Evolutionary conservation across 2,329 filamentous ascomycete genomes (phyloP), one percentile per base, ranked within the genome.

Genomic region (Aureobasidium subglaciale): DNA sequence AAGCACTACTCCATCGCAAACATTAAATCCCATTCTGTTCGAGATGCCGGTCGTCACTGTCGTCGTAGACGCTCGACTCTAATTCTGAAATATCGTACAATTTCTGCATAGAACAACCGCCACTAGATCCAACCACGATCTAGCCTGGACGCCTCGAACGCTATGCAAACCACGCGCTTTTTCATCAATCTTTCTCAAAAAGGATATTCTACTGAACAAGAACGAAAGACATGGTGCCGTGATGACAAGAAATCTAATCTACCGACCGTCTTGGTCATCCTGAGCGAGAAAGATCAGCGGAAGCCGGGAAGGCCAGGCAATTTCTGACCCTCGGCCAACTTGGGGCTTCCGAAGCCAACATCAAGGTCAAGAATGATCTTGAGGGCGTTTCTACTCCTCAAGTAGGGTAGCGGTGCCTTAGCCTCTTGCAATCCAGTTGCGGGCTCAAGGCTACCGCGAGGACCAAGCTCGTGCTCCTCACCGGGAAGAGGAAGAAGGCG

Each of bases 321-420:
- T 9, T 40, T 48, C 41, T 56, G 29, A 24, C 58, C 54, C 27
- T 60, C 56, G 6, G 59, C 56, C 43, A 59, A 15, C 71, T 81
- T 83, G 58, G 87, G 74, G 63, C 84, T 82, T 59, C 92, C 92
- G 76, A 97, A 96, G 69, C 95, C 88, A 74, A 93, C 86, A 68
- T 97, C 92, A 59, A 97, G 77, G 71, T 97, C 92, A 46, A 96
- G 82, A 64, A 97, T 92, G 64, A 96, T 88, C 80, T 96, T 96
- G 63, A 97, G 78, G 10, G 92, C 92, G 69, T 96, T 97, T 59
- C 90, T 80, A 72, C 88, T 95, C 64, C 85, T 75, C 61, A 88
- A 70, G 67, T 86, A 87, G 27, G 83, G 82, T 59, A 86, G 70
- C 42, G 83, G 82, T 15, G 80, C 79, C 58, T 74, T 83, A 59